Evolutionary conservation across 495 filamentous ascomycete species (phyloP), one percentile per base, ranked within the genome.

Genomic region (Penicillium riverlandense): DNA sequence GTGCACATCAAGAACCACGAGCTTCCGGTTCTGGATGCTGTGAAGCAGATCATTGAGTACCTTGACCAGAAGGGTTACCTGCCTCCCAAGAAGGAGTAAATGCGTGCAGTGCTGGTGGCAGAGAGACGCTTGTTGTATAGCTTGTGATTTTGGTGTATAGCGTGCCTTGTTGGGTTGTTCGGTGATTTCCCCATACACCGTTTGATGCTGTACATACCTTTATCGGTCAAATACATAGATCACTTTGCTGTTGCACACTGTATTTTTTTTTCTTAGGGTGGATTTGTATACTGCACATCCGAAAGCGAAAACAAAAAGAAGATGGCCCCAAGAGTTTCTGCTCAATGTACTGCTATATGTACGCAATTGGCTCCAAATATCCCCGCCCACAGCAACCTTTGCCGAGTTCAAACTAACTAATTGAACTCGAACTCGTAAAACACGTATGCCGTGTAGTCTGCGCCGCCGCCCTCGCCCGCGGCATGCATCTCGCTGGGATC

Each of bases 381-480:
- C 29, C 33, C 30, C 29, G 6, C 29, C 22, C 13, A 11, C 32
- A 41, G 27, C 32, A 7, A 48, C n/a, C 34, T 10, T 12, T 9
- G 37, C n/a, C 32, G 14, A 8, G 35, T 39, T 39, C 6, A 7
- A 35, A 35, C 40, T 8, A 38, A 43, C 52, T 33, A 68, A 54
- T 76, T 72, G 59, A 94, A 83, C 59, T 89, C 85, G 61, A 96
- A 90, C 54, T 96, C 88, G 67, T 96, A 98, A 69, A 88, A 96
- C 61, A 96, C 94, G 69, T 94, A 98, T 28, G 92, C 82, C 44
- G 88, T 88, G 69, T 96, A 98, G 57, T 96, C 92, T 47, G 79
- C 78, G 37, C 79, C 78, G 37, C 79, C 81, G 2, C 73, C 71
- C 48, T 86, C 83, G 30, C 80, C 84, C 13, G 77, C 82, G 2